Evolutionary conservation across 176 grass and related monocot genomes (phyloP).

Genomic region (barley (Hordeum vulgare)): DNA sequence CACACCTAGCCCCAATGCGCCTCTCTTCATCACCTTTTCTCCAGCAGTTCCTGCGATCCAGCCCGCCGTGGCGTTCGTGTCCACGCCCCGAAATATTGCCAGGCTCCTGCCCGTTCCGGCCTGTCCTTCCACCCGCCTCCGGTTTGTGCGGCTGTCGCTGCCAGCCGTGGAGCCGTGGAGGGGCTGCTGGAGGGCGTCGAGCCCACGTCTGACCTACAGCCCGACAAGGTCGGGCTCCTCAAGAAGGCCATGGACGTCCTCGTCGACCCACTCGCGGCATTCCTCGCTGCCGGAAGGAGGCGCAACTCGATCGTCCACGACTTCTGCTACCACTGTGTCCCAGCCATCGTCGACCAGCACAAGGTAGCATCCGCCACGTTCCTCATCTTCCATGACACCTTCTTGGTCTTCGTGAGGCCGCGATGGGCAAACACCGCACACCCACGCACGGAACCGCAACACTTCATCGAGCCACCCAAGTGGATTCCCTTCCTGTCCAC

Average conservation of each 20-base stretch:
- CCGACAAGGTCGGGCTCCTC: constrained; percentile 4
- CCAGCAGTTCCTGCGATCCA: too few relatives aligned
- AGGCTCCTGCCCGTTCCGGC: too few relatives aligned
- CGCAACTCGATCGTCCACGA: constrained; percentile 35
- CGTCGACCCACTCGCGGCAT: neutral
- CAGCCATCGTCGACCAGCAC: constrained; percentile 1
- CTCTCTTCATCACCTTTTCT: too few relatives aligned
- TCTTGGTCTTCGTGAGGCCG: constrained; percentile 17
- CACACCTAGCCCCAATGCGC: too few relatives aligned
- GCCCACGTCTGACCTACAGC: constrained; percentile 8
- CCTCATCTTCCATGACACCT: neutral
- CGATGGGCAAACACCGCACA: neutral
- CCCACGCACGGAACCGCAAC: too few relatives aligned
- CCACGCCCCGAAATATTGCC: too few relatives aligned
- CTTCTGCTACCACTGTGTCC: constrained; percentile 28
- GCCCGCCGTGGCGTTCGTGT: too few relatives aligned
- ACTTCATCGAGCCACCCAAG: too few relatives aligned
- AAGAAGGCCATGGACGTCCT: constrained; percentile 34
- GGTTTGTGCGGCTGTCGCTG: constrained; percentile 14
- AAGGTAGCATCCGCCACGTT: constrained; percentile 6
- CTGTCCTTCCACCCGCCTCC: neutral
- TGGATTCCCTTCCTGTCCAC: constrained; percentile 6
- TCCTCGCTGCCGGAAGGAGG: neutral
- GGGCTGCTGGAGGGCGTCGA: constrained; percentile 4
- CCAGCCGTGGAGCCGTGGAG: neutral